These are phyloP conservation scores for Elongisporangium prolatum DNA, from an alignment of 352 stramenopile species.

Conservation along the genomic window DNA sequence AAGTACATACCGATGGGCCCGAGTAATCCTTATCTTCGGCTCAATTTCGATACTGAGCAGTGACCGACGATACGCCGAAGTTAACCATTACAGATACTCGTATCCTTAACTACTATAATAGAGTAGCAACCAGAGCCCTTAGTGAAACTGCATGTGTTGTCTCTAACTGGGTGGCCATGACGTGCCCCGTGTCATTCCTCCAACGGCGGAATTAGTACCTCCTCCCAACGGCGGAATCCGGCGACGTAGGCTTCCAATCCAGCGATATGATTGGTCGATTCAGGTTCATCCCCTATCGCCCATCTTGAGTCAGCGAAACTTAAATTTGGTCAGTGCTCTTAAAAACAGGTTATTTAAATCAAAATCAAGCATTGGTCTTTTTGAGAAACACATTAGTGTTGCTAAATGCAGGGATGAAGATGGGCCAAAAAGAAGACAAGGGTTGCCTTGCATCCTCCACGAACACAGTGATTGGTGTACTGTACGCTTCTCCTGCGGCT, in stretches of 20 bases:
- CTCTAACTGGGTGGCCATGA: too few species aligned
- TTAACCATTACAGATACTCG: too few species aligned
- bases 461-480: neutral
- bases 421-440: neutral
- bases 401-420: neutral
- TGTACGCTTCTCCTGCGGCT: neutral
- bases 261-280: neutral
- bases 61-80: too few species aligned
- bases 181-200: neutral
- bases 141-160: too few species aligned
- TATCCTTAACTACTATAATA: too few species aligned
- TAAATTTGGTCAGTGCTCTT: neutral
- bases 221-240: neutral
- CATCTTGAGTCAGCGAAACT: neutral
- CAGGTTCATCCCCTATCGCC: neutral
- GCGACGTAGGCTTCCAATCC: neutral
- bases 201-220: neutral
- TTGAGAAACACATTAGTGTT: neutral
- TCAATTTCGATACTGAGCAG: too few species aligned
- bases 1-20: too few species aligned
- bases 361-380: neutral
- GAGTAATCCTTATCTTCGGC: too few species aligned
- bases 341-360: neutral
- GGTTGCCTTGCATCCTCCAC: neutral
- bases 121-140: too few species aligned